A percentile compares a stretch with the other conserved stretches of the same genome.
These are phyloP conservation scores for Baeospora myosura DNA, from an alignment of 1,284 basidiomycete genomes.

Conservation along the genomic window DNA sequence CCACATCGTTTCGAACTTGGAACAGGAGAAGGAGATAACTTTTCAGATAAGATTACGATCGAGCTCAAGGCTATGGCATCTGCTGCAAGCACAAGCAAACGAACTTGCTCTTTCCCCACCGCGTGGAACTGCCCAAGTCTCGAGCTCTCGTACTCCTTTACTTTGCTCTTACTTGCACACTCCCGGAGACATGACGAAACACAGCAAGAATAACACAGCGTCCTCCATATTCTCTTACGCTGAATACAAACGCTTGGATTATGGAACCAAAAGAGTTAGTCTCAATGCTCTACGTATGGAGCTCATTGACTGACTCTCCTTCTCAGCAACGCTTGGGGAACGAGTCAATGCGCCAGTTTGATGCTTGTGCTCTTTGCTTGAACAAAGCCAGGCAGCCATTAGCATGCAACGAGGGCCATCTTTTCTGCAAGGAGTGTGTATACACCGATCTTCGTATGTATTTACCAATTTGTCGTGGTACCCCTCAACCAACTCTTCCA, in stretches of 20 bases:
- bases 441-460: conserved; percentile 68
- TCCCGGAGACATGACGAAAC: too few species aligned
- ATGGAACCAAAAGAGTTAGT: conserved; percentile 70
- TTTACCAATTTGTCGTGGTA: background rate
- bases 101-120: background rate
- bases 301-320: background rate
- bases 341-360: conserved; percentile 85
- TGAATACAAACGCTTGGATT: conserved; percentile 76
- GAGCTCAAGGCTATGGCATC: too few species aligned
- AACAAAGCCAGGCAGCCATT: conserved; percentile 74
- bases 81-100: background rate
- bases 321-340: conserved; percentile 75
- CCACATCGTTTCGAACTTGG: too few species aligned
- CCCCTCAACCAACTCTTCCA: conserved; percentile 23
- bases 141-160: too few species aligned
- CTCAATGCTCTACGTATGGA: conserved; percentile 3
- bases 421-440: conserved; percentile 88
- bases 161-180: too few species aligned
- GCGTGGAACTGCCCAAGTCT: too few species aligned
- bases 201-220: conserved; percentile 84
- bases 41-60: background rate
- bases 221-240: conserved; percentile 83
- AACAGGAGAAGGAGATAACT: background rate
- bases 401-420: conserved; percentile 76
- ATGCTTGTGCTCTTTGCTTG: conserved; percentile 81